Evolutionary conservation across 768 basidiomycete genomes (phyloP).

Genomic region (Suillus plorans): DNA sequence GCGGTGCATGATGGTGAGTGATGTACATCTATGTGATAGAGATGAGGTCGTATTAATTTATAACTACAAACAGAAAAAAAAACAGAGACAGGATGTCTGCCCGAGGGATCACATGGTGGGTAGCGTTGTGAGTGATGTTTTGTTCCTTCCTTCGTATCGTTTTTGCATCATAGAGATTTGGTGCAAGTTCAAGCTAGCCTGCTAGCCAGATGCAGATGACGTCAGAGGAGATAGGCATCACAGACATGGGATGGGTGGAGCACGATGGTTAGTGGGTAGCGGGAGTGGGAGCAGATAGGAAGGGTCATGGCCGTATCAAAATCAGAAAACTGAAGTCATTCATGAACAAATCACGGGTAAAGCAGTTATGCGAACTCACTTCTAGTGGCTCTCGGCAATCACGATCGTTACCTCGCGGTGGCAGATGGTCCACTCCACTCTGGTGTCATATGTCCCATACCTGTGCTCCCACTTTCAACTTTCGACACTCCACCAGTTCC

Average conservation of each 20-base stretch:
- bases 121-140: slow-evolving; percentile 13
- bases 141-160: not conserved
- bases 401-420: slow-evolving; percentile 16
- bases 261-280: not conserved
- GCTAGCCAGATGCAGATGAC: not conserved
- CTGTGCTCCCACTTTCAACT: slow-evolving; percentile 2
- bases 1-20: not conserved
- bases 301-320: not conserved
- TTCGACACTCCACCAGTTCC: slow-evolving; percentile 13
- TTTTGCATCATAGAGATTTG: slow-evolving; percentile 10
- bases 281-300: not conserved
- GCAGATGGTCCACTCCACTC: slow-evolving; percentile 12
- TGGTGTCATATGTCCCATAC: slow-evolving; percentile 9
- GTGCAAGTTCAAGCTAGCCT: not conserved
- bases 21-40: slow-evolving; percentile 2
- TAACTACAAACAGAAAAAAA: not conserved
- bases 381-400: slow-evolving; percentile 8
- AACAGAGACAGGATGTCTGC: not conserved
- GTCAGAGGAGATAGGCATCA: not conserved
- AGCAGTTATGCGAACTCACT: slow-evolving; percentile 13
- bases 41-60: slow-evolving; percentile 5
- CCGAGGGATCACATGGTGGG: not conserved
- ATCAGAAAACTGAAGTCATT: slow-evolving; percentile 6
- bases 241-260: slow-evolving; percentile 1
- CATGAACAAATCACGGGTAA: slow-evolving; percentile 11